Conservation (phyloP, 2,329 filamentous ascomycete species). For the Coniochaeta ligniaria region DNA sequence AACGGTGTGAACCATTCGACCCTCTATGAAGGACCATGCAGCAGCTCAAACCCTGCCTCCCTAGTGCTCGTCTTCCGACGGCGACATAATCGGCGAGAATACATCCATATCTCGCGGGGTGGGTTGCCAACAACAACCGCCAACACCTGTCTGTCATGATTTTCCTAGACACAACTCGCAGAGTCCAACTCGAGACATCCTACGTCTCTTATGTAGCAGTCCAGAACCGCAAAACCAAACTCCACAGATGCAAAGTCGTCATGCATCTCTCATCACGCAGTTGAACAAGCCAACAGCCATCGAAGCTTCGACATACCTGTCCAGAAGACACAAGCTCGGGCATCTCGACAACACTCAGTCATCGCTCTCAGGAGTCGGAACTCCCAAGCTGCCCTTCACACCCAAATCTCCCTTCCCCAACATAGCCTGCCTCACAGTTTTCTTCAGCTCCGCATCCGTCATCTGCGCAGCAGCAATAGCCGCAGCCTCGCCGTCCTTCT, state of each 20-base stretch:
- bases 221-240: neutral
- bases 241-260: neutral
- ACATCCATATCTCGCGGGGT: neutral
- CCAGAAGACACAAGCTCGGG: neutral
- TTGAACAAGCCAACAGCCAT: neutral
- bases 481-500: constrained; percentile 13
- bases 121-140: neutral
- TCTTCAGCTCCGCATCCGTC: constrained; percentile 17
- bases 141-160: neutral
- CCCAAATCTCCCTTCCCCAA: constrained; percentile 5
- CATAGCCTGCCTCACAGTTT: constrained; percentile 13
- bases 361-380: neutral
- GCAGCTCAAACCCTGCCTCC: neutral
- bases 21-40: neutral
- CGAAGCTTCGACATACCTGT: neutral
- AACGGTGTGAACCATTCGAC: neutral
- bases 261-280: neutral
- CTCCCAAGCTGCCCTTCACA: neutral
- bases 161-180: neutral
- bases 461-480: constrained; percentile 6
- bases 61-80: neutral
- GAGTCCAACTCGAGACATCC: neutral
- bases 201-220: neutral
- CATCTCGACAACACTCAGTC: neutral
- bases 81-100: neutral